Evolutionary conservation across 2,329 filamentous ascomycete genomes (phyloP), one percentile per base, ranked within the genome.

Genomic region (Venturia pyrina): DNA sequence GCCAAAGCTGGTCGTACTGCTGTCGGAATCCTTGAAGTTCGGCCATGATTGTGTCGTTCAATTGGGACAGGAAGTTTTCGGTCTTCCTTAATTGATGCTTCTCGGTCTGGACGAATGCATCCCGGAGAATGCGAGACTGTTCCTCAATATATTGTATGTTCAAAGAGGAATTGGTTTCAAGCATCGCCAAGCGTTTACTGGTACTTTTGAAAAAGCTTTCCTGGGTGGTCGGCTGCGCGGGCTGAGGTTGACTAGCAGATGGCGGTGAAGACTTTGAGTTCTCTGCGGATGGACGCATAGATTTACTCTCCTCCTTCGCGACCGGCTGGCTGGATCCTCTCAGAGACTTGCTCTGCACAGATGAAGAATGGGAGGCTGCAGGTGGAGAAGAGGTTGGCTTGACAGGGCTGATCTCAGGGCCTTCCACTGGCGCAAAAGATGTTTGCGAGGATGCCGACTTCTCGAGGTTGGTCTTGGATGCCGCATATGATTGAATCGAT

Each of bases 181-280:
- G 86, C 71, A 93, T 87, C 69, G 93, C 90, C 5, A 99, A 83
- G 1, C 95, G 90, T 76, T 98, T 98, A 69, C 93, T 91, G 10
- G 98, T 89, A 4, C 92, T 91, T 75, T 98, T 98, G 83, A 97
- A 99, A 77, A 99, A 98, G 1, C 90, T 95, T 74, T 99, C 95
- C 75, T 99, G 95, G 0, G 96, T 95, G 0, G 93, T 92, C 1
- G 93, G 93, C 0, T 87, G 85, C 1, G 89, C 77, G 1, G 83
- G 76, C 8, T 82, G 74, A 1, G 81, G 78, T 70, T 84, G 77
- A 37, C 5, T 53, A 19, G 44, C 56, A n/a, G 41, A 41, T 46
- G 43, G 37, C 34, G 62, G 21, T 64, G 62, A 44, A 40, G 62
- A n/a, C 63, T 65, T 67, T n/a, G 15, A 41, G 40, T 64, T 44